Evolutionary conservation across 1,284 basidiomycete species (phyloP).

Genomic region (Coriolopsis trogii): DNA sequence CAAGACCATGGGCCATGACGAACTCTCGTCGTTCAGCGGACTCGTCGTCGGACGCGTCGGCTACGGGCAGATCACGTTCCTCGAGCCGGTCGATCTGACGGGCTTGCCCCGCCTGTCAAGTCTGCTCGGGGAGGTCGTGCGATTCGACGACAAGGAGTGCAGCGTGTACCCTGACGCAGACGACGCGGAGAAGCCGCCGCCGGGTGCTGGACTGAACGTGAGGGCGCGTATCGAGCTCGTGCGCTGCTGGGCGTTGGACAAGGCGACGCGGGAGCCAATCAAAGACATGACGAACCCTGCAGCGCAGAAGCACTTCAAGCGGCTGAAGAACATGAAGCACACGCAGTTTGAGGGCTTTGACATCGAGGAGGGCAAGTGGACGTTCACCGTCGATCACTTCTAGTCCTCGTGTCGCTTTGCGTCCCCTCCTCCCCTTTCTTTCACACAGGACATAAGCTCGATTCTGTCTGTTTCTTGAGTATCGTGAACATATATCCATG

Average conservation of each 20-base stretch:
- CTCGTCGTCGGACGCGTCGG: constrained; percentile 91
- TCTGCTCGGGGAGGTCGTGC: constrained; percentile 86
- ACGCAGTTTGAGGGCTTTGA: constrained; percentile 89
- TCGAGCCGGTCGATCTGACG: constrained; percentile 92
- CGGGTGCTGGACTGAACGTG: constrained; percentile 90
- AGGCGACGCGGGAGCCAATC: constrained; percentile 89
- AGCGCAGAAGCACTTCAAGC: constrained; percentile 79
- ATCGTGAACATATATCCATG: too few species aligned
- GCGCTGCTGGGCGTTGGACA: constrained; percentile 89
- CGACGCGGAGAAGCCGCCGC: constrained; percentile 77
- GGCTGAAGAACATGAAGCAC: constrained; percentile 83
- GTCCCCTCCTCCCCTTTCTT: background rate
- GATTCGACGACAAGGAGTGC: constrained; percentile 91
- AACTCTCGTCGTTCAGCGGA: constrained; percentile 70
- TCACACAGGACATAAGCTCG: too few species aligned
- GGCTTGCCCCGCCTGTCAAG: constrained; percentile 80
- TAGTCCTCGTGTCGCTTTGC: constrained; percentile 31
- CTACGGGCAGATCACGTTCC: constrained; percentile 89
- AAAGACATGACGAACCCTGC: constrained; percentile 80
- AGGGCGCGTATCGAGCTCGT: constrained; percentile 81
- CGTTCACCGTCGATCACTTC: constrained; percentile 94
- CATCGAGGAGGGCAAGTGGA: constrained; percentile 85
- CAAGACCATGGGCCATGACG: constrained; percentile 68
- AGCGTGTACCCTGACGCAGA: constrained; percentile 92
- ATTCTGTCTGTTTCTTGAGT: too few species aligned